These are phyloP conservation scores for Striga hermonthica DNA, from an alignment of 305 asterid species.

Conservation along the genomic window DNA sequence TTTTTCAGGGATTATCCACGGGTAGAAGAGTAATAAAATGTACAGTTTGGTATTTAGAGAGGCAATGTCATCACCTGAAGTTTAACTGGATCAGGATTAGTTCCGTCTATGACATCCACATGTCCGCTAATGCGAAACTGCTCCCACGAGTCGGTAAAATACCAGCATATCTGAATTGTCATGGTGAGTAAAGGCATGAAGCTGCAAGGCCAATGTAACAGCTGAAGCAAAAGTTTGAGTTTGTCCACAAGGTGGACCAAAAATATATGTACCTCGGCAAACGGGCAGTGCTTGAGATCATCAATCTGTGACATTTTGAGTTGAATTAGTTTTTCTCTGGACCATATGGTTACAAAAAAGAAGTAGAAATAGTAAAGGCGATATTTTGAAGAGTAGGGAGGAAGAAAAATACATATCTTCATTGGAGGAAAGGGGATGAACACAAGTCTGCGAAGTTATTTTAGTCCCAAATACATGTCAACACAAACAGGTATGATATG, in stretches of 20 bases:
- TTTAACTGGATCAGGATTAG: slow-evolving; percentile 59
- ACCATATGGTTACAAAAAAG: too few relatives aligned
- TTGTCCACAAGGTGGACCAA: neutral
- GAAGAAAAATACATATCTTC: too few relatives aligned
- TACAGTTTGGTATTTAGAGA: too few relatives aligned
- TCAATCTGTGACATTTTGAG: slow-evolving; percentile 54
- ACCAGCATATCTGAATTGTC: slow-evolving; percentile 74
- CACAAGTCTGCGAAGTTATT: neutral
- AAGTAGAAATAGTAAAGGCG: too few relatives aligned
- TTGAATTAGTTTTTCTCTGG: neutral
- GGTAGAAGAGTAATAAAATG: too few relatives aligned
- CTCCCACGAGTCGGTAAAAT: slow-evolving; percentile 86
- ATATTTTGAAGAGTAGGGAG: too few relatives aligned
- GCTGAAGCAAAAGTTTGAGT: neutral
- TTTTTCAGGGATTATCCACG: neutral
- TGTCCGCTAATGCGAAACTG: slow-evolving; percentile 75
- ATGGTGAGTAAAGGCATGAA: slow-evolving; percentile 15
- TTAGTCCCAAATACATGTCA: neutral
- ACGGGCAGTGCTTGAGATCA: slow-evolving; percentile 77
- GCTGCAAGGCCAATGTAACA: neutral
- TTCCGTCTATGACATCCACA: slow-evolving; percentile 66
- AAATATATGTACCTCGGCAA: slow-evolving; percentile 62
- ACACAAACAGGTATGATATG: too few relatives aligned
- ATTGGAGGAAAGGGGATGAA: too few relatives aligned
- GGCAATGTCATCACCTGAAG: slow-evolving; percentile 44